These are phyloP conservation scores for Eutrema heterophyllum DNA, from an alignment of 345 rosid genomes.

Conservation along the genomic window DNA sequence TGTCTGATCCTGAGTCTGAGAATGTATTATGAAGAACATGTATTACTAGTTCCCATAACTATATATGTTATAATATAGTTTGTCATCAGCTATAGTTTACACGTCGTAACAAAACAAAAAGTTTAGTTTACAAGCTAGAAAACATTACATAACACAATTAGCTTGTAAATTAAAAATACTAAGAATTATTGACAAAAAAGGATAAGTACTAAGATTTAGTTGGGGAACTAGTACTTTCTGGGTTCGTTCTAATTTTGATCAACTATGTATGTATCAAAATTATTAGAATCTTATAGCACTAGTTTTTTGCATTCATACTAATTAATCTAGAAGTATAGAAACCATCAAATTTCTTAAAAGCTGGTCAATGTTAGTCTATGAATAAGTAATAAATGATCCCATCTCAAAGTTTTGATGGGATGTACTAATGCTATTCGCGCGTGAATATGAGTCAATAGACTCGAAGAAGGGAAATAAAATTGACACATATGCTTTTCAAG, in stretches of 20 bases:
- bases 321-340: not conserved
- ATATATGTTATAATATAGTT: not conserved
- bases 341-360: not conserved
- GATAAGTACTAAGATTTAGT: not conserved
- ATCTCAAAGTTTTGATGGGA: not conserved
- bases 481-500: not conserved
- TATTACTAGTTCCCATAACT: not conserved
- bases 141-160: not conserved
- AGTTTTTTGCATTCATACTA: not conserved
- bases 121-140: not conserved
- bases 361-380: conserved; percentile 2
- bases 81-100: not conserved
- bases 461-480: not conserved
- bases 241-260: not conserved
- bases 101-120: not conserved
- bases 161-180: not conserved
- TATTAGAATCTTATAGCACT: not conserved
- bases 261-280: not conserved
- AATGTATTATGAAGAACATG: not conserved
- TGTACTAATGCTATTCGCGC: not conserved
- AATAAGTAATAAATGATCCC: not conserved
- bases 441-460: not conserved
- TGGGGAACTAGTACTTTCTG: not conserved
- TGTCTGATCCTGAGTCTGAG: not conserved
- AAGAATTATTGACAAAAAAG: not conserved